A percentile compares a stretch with the other conserved stretches of the same genome.
phyloP scores from a whole-genome alignment of 148 eudicot species.

The Spergularia bocconei region DNA sequence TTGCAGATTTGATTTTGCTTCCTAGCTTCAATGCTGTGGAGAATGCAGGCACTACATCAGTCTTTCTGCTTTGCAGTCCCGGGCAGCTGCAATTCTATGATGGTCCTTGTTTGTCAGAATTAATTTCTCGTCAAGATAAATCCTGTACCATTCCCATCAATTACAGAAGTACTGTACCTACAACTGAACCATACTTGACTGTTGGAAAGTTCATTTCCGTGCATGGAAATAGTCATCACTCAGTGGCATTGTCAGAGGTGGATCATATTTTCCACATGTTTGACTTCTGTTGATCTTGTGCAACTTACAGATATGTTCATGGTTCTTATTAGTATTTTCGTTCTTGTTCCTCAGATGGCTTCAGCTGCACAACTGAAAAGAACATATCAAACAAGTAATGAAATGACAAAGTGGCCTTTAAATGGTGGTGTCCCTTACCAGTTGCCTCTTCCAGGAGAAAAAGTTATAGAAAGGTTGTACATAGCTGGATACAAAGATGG shows the following conservation, averaged over 20 bases:
- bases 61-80: slow-evolving; percentile 79
- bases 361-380: slow-evolving; percentile 38
- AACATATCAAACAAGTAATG: slow-evolving; percentile 23
- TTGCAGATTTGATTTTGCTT: slow-evolving; percentile 73
- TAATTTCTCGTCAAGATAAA: slow-evolving; percentile 53
- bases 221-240: slow-evolving; percentile 30
- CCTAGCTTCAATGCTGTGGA: slow-evolving; percentile 42
- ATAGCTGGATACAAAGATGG: slow-evolving; percentile 97
- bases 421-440: slow-evolving; percentile 79
- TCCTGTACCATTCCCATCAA: slow-evolving; percentile 43
- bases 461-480: slow-evolving; percentile 55
- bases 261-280: slow-evolving; percentile 11
- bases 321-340: slow-evolving; percentile 6
- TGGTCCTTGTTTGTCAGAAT: slow-evolving; percentile 48
- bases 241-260: slow-evolving; percentile 54
- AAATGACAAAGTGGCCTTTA: slow-evolving; percentile 66
- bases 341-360: slow-evolving; percentile 42
- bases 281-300: background rate
- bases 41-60: slow-evolving; percentile 40
- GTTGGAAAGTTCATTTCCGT: slow-evolving; percentile 50
- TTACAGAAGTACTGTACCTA: slow-evolving; percentile 64
- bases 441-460: slow-evolving; percentile 42
- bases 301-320: slow-evolving; percentile 1
- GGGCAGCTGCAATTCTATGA: slow-evolving; percentile 83
- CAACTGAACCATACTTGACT: slow-evolving; percentile 75